Conservation (phyloP, 768 basidiomycete genomes). For the Amanita subjunquillea region DNA sequence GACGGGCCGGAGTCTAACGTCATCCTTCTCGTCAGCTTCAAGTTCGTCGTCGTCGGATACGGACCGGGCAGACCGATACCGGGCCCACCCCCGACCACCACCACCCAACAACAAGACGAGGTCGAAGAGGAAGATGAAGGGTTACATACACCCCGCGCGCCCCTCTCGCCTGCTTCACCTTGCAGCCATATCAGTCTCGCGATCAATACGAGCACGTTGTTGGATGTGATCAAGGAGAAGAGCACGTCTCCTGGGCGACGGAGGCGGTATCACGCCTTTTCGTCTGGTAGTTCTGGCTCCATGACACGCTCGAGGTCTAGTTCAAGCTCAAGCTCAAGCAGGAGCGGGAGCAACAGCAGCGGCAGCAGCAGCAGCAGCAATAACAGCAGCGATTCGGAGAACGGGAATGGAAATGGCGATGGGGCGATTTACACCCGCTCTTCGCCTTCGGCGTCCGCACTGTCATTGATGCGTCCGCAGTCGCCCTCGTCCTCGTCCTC, state of each 20-base stretch:
- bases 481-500: background rate
- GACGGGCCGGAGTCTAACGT: background rate
- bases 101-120: background rate
- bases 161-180: background rate
- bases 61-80: background rate
- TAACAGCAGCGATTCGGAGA: background rate
- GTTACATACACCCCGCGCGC: background rate
- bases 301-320: background rate
- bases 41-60: background rate
- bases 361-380: background rate
- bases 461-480: background rate
- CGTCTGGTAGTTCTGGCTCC: background rate
- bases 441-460: background rate
- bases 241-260: slow-evolving; percentile 10
- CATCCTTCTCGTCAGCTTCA: background rate
- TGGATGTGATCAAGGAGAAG: slow-evolving; percentile 17
- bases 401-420: background rate
- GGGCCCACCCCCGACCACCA: no score
- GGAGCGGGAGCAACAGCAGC: no score
- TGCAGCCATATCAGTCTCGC: background rate
- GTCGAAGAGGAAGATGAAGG: background rate
- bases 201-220: background rate
- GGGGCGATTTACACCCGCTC: background rate
- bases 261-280: background rate
- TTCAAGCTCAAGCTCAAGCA: background rate